Evolutionary conservation across 2,329 filamentous ascomycete genomes (phyloP), one percentile per base, ranked within the genome.

Genomic region (Sphaerulina vaccinii): DNA sequence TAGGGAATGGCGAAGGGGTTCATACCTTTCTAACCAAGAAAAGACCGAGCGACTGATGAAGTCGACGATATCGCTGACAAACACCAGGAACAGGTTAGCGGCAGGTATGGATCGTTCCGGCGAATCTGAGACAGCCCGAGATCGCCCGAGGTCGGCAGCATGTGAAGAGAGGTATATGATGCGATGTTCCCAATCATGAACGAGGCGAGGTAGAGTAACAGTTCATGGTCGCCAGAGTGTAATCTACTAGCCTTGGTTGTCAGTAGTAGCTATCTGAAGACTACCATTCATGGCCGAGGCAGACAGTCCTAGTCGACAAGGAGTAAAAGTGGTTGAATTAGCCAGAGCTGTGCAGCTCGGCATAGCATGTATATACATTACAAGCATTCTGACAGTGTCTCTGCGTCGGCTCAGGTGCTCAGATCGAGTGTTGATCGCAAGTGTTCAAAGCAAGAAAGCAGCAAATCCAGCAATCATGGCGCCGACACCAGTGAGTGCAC

Each of bases 401-500:
- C 27, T 32, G 10, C 27, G 5, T 32, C 27, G 10, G 9, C 27
- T 29, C 24, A 4, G 2, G 13, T 4, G 13, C 24, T 5, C 2
- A 29, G 13, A 32, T 13, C 1, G 9, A 32, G 6, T 10, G 10
- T 29, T 53, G 49, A 54, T 39, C 49, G 8, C 22, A 43, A 32
- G 6, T 10, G 10, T 29, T 53, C 49, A 54, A 39, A 54, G 8
- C 22, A 43, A 36, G 19, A 54, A 45, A 3, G 45, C 49, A 16
- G 35, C 44, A 32, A 52, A 27, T 22, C 49, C 49, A 8, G 43
- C 52, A 15, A 49, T 37, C 15, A 55, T 35, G 39, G 52, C 52
- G 19, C 29, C 49, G 15, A 55, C 18, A 24, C 48, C 42, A 23
- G 42, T 49, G 15, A 51, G 32, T 16, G 43, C 49, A n/a, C 51